Evolutionary conservation across 2,329 filamentous ascomycete species (phyloP).

Genomic region (Berkeleyomyces rouxiae): DNA sequence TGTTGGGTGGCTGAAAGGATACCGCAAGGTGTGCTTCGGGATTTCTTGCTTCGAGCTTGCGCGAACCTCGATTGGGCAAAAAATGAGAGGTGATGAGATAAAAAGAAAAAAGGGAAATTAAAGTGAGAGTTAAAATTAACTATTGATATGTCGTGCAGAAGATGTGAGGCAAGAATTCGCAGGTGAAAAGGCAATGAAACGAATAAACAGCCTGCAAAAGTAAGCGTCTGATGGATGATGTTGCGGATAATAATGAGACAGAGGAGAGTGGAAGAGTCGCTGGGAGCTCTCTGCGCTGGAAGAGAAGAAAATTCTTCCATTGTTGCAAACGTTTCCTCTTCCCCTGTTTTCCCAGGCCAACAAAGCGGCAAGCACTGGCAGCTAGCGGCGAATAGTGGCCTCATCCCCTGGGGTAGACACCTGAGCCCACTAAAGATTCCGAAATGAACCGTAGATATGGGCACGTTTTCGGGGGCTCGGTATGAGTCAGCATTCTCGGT

Average conservation of each 20-base stretch:
- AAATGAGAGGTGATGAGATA: background rate
- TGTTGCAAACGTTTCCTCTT: slow-evolving; percentile 2
- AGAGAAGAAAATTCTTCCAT: background rate
- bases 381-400: background rate
- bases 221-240: background rate
- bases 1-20: background rate
- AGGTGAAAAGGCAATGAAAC: background rate
- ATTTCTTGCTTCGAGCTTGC: background rate
- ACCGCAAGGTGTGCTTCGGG: background rate
- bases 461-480: background rate
- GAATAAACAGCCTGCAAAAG: background rate
- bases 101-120: background rate
- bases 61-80: background rate
- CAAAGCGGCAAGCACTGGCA: background rate
- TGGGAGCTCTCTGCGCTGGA: background rate
- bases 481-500: background rate
- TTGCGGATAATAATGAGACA: background rate
- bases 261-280: background rate
- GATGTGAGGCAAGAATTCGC: background rate
- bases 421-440: background rate
- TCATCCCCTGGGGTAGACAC: background rate
- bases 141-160: background rate
- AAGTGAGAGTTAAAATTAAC: background rate
- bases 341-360: background rate
- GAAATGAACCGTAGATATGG: background rate